A percentile compares a stretch with the other conserved stretches of the same genome.
phyloP scores from a whole-genome alignment of 352 stramenopile genomes.

The Pythium grandisporangium region DNA sequence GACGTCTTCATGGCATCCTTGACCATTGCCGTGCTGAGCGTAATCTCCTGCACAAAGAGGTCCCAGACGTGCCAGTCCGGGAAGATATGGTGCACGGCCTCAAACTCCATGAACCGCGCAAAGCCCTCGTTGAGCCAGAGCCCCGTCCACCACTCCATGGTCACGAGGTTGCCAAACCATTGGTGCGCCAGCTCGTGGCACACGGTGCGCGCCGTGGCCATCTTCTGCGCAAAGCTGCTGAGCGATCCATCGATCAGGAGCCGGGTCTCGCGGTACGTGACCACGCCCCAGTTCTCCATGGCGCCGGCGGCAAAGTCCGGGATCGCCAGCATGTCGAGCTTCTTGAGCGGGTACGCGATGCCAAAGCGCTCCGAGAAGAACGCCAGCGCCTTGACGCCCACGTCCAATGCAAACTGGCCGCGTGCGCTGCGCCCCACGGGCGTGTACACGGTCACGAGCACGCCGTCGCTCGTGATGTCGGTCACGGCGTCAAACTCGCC shows the following conservation, averaged over 20 bases:
- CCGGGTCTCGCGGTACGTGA: conserved; percentile 96
- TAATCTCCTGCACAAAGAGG: conserved; percentile 88
- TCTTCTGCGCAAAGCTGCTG: conserved; percentile 59
- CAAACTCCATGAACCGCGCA: conserved; percentile 95
- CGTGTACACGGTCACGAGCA: conserved; percentile 94
- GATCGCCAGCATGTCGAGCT: conserved; percentile 98
- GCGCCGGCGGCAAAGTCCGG: conserved; percentile 95
- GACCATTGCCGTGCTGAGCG: conserved; percentile 74
- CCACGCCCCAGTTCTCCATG: conserved; percentile 94
- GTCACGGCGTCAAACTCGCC: conserved; percentile 96
- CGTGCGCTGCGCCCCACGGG: conserved; percentile 87
- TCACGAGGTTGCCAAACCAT: conserved; percentile 97
- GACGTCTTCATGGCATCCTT: conserved; percentile 90
- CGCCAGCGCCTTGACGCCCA: conserved; percentile 45
- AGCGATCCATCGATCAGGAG: conserved; percentile 81
- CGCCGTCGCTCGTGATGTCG: conserved; percentile 80
- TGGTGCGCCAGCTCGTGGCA: conserved; percentile 98
- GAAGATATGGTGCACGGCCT: conserved; percentile 88
- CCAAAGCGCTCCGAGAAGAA: conserved; percentile 72
- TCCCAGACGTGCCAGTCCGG: conserved; percentile 96
- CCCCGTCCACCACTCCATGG: conserved; percentile 96
- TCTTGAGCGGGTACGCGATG: conserved; percentile 94
- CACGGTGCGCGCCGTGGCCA: conserved; percentile 90
- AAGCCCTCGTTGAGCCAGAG: conserved; percentile 99
- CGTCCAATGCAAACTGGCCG: conserved; percentile 88